Evolutionary conservation across 352 stramenopile species (phyloP), one percentile per base, ranked within the genome.

Genomic region (Poterioochromonas sp.): DNA sequence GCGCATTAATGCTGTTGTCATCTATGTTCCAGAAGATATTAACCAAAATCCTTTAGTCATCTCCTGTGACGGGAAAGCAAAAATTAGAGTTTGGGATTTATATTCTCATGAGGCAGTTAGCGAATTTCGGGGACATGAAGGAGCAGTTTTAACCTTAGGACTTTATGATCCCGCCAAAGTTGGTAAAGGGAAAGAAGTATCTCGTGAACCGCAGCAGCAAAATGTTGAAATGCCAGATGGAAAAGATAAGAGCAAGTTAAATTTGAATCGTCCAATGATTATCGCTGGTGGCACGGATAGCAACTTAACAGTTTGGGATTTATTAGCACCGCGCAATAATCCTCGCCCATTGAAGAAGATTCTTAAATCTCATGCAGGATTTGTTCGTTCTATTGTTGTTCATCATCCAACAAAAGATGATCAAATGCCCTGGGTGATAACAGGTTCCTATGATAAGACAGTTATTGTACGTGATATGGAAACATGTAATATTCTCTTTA

Each of bases 341-440:
- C 47, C 47, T 26, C 47, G 47, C 47, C 47, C 47, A 58, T 26
- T 58, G 15, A 26, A 26, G 15, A 26, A 58, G 39, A 71, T 44
- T 29, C 62, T 47, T 29, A 3, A 44, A 43, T 11, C 18, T 47
- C 62, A 71, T n/a, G 62, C 2, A 26, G 62, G 1, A 3, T 71
- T 71, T 29, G 39, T 71, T 22, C n/a, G 62, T 8, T 11, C 62
- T 22, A 26, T 71, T 26, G 62, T 29, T 26, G 62, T 71, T 22
- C 34, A 71, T 47, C 11, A 43, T n/a, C 62, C 62, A 26, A 1
- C 11, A 1, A n/a, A 44, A n/a, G 18, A 40, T 29, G 20, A 90
- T 5, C 90, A 96, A 78, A 92, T 91, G 32, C 94, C 88, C 37
- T 92, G 94, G 60, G 89, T 97, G 62, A 84, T 97, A 26, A 97